phyloP scores from a whole-genome alignment of 2,329 filamentous ascomycete species.

The Plenodomus tracheiphilus region DNA sequence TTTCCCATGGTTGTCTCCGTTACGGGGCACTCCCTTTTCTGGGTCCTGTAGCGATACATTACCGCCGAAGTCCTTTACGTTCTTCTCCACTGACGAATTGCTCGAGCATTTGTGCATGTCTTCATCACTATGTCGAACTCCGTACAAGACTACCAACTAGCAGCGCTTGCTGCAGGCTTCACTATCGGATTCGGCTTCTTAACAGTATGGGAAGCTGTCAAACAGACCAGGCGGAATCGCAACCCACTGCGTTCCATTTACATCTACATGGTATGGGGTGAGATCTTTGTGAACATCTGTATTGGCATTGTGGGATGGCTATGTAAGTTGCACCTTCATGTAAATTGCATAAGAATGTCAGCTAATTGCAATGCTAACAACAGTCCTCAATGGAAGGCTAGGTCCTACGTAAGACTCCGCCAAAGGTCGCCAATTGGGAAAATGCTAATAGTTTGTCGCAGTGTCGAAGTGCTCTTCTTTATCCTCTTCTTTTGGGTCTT shows the following conservation, averaged over 20 bases:
- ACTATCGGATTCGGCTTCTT: constrained; percentile 40
- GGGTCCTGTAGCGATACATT: not conserved
- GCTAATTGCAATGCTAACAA: not conserved
- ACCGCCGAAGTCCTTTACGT: not conserved
- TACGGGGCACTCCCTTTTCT: constrained; percentile 5
- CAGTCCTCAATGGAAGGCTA: constrained; percentile 27
- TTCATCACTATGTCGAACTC: constrained; percentile 18
- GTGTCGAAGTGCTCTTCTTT: constrained; percentile 37
- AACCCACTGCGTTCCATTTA: constrained; percentile 39
- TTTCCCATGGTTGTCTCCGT: constrained; percentile 1
- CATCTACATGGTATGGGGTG: constrained; percentile 44
- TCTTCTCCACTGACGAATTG: not conserved
- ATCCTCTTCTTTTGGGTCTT: constrained; percentile 40
- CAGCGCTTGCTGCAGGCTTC: constrained; percentile 40
- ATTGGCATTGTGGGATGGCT: constrained; percentile 40
- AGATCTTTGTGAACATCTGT: constrained; percentile 31
- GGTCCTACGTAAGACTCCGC: constrained; percentile 31
- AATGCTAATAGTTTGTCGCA: constrained; percentile 8
- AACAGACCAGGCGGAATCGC: constrained; percentile 40
- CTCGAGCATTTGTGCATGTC: not conserved
- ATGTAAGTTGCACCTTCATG: constrained; percentile 2
- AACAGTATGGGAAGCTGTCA: constrained; percentile 41
- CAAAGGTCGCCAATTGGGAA: no score
- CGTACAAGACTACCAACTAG: constrained; percentile 33
- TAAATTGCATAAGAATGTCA: not conserved